Evolutionary conservation across 352 stramenopile genomes (phyloP).

Genomic region (Pythium coloratum): DNA sequence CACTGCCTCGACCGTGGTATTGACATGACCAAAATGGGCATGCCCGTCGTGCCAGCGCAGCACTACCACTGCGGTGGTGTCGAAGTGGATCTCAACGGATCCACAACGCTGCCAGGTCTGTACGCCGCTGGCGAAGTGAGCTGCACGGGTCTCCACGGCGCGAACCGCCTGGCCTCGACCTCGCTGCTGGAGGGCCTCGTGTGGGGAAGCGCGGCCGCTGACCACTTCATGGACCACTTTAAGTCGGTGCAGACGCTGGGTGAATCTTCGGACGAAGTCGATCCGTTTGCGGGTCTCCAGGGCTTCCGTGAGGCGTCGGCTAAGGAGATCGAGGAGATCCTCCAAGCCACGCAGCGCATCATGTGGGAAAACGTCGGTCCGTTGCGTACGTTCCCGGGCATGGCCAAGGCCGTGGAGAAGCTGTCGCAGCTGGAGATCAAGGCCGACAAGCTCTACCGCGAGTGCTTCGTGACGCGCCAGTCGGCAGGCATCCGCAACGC

Average conservation of each 20-base stretch:
- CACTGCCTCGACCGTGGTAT: constrained; percentile 78
- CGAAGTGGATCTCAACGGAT: constrained; percentile 85
- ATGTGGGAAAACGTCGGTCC: constrained; percentile 96
- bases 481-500: constrained; percentile 89
- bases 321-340: constrained; percentile 62
- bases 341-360: constrained; percentile 67
- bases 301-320: constrained; percentile 41
- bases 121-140: constrained; percentile 94
- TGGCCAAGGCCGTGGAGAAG: constrained; percentile 77
- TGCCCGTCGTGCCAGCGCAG: constrained; percentile 92
- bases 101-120: constrained; percentile 78
- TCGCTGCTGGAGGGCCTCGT: constrained; percentile 94
- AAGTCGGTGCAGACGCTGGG: constrained; percentile 20
- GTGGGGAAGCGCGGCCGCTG: constrained; percentile 90
- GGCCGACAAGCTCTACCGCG: constrained; percentile 76
- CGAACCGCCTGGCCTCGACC: constrained; percentile 93
- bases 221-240: constrained; percentile 42
- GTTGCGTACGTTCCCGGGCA: constrained; percentile 75
- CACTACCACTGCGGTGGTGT: constrained; percentile 96
- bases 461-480: constrained; percentile 63
- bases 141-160: constrained; percentile 93
- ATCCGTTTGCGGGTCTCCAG: constrained; percentile 44
- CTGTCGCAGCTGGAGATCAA: constrained; percentile 79
- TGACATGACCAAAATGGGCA: constrained; percentile 88
- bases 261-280: constrained; percentile 22